Evolutionary conservation across 2,329 filamentous ascomycete genomes (phyloP), one percentile per base, ranked within the genome.

Genomic region (Claviceps arundinis): DNA sequence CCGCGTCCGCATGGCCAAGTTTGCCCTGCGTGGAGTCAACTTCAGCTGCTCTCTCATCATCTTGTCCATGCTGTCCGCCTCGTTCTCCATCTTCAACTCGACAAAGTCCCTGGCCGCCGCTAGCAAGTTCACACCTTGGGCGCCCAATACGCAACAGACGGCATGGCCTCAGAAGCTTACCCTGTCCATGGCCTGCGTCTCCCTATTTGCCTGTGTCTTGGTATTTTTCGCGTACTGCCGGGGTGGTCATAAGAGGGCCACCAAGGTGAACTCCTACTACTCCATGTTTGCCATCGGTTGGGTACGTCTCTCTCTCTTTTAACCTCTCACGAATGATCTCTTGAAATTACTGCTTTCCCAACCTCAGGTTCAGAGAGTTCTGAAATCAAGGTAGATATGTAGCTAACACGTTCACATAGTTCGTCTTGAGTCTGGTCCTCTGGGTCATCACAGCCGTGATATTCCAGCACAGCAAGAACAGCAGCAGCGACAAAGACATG

Each of bases 31-130:
- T 58, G 85, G 89, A 52, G 87, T 97, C 71, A 96, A 91, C 76
- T 97, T 98, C 69, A 89, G 88, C 68, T 98, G 93, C 75, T 91
- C 87, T 67, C 77, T 97, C 55, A 96, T 98, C 65, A 88, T 98
- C 58, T 78, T 98, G 53, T 77, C 89, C 56, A 91, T 98, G 80
- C 74, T 98, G 51, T 83, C 86, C 14, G 80, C 88, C n/a, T 89
- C 88, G 3, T 87, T 98, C 63, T 73, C 82, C 59, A 90, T 98
- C 68, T 98, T 98, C 80, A 89, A 93, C 67, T 80, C 89, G 48
- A 96, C 93, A 54, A 87, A 80, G 64, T 51, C 70, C 16, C 74
- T 98, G 2, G 81, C 89, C 37, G 63, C 80, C 14, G 81, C 91
- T 58, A 95, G 88, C 73, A 81, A 79, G 55, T 80, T 95, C 57